A percentile compares a stretch with the other conserved stretches of the same genome.
These are phyloP conservation scores for Diaporthe citri DNA, from an alignment of 2,329 filamentous ascomycete species.

Conservation along the genomic window DNA sequence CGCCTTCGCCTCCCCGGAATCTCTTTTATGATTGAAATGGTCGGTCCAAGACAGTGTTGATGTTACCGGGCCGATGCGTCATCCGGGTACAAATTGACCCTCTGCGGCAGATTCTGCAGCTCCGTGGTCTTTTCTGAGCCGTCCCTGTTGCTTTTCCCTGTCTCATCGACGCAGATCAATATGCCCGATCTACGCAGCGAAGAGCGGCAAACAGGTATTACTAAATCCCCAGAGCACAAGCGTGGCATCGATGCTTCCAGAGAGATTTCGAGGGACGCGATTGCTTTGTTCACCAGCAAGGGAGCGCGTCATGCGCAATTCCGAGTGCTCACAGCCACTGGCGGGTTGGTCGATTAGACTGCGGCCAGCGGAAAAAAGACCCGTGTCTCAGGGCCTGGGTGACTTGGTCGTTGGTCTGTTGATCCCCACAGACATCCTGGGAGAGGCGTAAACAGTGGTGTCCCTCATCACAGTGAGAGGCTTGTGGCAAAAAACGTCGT, in stretches of 20 bases:
- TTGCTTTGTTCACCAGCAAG: constrained; percentile 21
- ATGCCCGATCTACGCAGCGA: neutral
- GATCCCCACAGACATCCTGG: constrained; percentile 2
- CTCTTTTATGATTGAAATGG: neutral
- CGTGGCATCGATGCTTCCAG: neutral
- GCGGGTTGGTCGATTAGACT: neutral
- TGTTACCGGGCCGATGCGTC: constrained; percentile 16
- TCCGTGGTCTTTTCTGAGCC: constrained; percentile 3
- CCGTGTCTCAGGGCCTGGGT: constrained; percentile 12
- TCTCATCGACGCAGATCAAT: constrained; percentile 16
- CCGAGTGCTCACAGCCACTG: constrained; percentile 3
- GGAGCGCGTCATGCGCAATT: constrained; percentile 19
- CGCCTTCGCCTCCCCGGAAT: neutral
- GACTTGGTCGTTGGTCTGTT: neutral
- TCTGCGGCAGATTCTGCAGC: constrained; percentile 6
- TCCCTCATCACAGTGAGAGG: neutral
- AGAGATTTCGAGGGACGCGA: neutral
- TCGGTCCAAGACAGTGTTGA: constrained; percentile 8
- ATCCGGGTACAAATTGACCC: constrained; percentile 6
- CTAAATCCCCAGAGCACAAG: neutral
- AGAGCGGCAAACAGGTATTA: constrained; percentile 1
- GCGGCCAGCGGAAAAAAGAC: constrained; percentile 6
- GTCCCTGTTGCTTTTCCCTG: constrained; percentile 18
- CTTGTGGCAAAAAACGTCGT: constrained; percentile 18
- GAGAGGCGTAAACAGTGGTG: neutral